These are phyloP conservation scores for Colletotrichum godetiae DNA, from an alignment of 2,329 filamentous ascomycete genomes.

Conservation along the genomic window DNA sequence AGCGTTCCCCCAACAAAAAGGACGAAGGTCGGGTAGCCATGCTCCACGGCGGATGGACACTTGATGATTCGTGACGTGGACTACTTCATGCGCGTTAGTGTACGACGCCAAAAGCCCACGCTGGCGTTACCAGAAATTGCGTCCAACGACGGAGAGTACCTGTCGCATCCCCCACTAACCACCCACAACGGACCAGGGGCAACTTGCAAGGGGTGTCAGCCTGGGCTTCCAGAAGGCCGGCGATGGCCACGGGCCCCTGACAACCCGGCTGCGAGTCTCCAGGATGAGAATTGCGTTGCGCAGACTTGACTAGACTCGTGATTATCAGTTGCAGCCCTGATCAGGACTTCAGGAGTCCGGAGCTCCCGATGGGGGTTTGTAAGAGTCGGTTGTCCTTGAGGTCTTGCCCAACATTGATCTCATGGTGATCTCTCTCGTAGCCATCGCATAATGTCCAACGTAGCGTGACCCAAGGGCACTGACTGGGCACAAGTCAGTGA, in stretches of 20 bases:
- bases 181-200: constrained; percentile 23
- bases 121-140: not conserved
- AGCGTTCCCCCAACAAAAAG: constrained; percentile 36
- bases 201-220: not conserved
- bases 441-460: constrained; percentile 18
- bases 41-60: constrained; percentile 17
- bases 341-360: not conserved
- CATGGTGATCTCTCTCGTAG: not conserved
- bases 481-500: constrained; percentile 4
- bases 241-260: constrained; percentile 8
- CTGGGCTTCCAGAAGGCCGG: constrained; percentile 30
- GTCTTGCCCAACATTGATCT: not conserved
- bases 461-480: constrained; percentile 20
- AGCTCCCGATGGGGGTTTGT: constrained; percentile 7
- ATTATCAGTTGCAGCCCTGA: not conserved
- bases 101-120: fast-evolving
- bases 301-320: not conserved
- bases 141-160: not conserved
- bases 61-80: constrained; percentile 16
- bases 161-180: not conserved
- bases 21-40: constrained; percentile 23
- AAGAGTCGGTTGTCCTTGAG: not conserved
- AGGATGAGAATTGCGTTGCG: constrained; percentile 4
- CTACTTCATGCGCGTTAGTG: constrained; percentile 23
- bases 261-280: not conserved